phyloP scores from a whole-genome alignment of 176 grass and related monocot species.

The Phyllostachys edulis region DNA sequence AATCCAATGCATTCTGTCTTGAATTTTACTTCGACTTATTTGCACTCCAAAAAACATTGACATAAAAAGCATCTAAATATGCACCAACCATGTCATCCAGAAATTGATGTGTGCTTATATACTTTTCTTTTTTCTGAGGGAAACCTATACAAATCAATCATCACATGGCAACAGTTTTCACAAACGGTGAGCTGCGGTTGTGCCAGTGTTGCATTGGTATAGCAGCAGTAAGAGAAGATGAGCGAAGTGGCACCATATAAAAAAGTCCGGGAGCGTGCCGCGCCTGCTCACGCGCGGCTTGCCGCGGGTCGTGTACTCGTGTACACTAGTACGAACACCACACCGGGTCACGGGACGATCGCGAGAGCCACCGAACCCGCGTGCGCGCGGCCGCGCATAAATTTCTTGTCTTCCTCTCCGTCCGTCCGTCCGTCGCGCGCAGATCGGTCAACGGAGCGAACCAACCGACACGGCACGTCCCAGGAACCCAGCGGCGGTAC shows the following conservation, averaged over 20 bases:
- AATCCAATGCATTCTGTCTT: neutral
- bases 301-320: neutral
- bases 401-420: neutral
- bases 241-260: neutral
- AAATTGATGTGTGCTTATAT: neutral
- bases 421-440: neutral
- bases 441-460: neutral
- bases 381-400: neutral
- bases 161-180: neutral
- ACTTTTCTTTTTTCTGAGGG: neutral
- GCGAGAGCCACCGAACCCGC: neutral
- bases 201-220: neutral
- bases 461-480: neutral
- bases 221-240: neutral
- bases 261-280: neutral
- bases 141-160: neutral
- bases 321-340: neutral
- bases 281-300: neutral
- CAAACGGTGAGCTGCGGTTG: neutral
- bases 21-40: neutral
- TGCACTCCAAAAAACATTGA: neutral
- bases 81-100: neutral
- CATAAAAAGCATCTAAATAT: neutral
- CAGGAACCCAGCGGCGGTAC: too few relatives aligned
- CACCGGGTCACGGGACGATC: constrained; percentile 3